Conservation (phyloP, 1,284 basidiomycete genomes). For the Ganoderma multipileum region DNA sequence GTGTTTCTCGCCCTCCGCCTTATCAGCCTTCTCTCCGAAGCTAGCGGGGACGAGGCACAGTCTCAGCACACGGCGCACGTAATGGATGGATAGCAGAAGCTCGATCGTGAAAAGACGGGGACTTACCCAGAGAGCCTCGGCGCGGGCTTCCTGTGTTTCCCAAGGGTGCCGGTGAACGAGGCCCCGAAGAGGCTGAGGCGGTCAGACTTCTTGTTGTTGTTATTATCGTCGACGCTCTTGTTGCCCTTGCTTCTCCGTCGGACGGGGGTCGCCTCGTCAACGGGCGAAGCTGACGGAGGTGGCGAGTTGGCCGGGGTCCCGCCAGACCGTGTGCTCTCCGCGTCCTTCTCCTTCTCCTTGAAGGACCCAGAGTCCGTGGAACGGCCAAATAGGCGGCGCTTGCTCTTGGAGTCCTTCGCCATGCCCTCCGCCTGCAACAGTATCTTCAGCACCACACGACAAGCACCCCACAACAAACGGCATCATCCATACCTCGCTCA, state of each 20-base stretch:
- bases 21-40: constrained; percentile 35
- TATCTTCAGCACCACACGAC: neutral
- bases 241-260: constrained; percentile 55
- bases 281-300: constrained; percentile 34
- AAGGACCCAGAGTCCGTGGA: constrained; percentile 40
- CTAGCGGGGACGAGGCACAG: constrained; percentile 17
- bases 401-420: constrained; percentile 36
- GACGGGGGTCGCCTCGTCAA: constrained; percentile 32
- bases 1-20: constrained; percentile 38
- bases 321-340: constrained; percentile 42
- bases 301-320: constrained; percentile 28
- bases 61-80: constrained; percentile 16
- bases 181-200: constrained; percentile 82
- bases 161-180: constrained; percentile 59
- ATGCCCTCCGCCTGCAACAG: constrained; percentile 49
- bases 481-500: constrained; percentile 66
- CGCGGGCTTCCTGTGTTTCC: constrained; percentile 80
- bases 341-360: constrained; percentile 44
- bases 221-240: constrained; percentile 53
- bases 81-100: neutral
- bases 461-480: neutral
- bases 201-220: constrained; percentile 52
- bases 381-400: constrained; percentile 66
- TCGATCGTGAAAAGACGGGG: neutral
- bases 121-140: constrained; percentile 69